Evolutionary conservation across 2,329 filamentous ascomycete species (phyloP).

Genomic region (Stemphylium vesicarium): DNA sequence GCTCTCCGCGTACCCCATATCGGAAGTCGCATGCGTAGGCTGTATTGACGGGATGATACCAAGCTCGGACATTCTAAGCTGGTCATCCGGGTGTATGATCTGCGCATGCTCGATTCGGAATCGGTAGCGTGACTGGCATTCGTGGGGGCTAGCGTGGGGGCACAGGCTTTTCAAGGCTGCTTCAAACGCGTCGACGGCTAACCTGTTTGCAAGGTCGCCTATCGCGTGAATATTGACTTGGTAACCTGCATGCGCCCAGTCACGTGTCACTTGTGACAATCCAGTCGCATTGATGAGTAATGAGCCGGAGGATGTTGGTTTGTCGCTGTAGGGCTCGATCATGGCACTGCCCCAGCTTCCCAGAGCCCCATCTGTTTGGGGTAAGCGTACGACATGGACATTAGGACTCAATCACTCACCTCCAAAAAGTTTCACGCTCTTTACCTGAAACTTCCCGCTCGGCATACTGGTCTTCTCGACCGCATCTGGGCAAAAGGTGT

Average conservation of each 20-base stretch:
- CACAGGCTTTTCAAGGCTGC: slow-evolving; percentile 63
- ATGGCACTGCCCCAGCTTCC: slow-evolving; percentile 75
- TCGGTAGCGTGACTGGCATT: slow-evolving; percentile 62
- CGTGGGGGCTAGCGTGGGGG: slow-evolving; percentile 44
- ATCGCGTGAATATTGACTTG: slow-evolving; percentile 78
- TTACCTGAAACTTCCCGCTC: slow-evolving; percentile 62
- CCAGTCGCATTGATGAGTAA: slow-evolving; percentile 70
- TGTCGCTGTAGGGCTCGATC: slow-evolving; percentile 73
- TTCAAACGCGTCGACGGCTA: slow-evolving; percentile 68
- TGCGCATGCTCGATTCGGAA: slow-evolving; percentile 75
- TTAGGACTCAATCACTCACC: slow-evolving; percentile 51
- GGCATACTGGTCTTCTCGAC: slow-evolving; percentile 54
- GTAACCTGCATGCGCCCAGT: slow-evolving; percentile 67
- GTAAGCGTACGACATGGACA: slow-evolving; percentile 15
- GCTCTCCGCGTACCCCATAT: slow-evolving; percentile 69
- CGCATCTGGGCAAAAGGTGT: slow-evolving; percentile 66
- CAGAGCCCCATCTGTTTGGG: slow-evolving; percentile 66
- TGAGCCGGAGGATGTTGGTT: slow-evolving; percentile 65
- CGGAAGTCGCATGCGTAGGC: slow-evolving; percentile 74
- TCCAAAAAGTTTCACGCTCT: slow-evolving; percentile 73
- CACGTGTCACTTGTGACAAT: slow-evolving; percentile 59
- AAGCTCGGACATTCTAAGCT: slow-evolving; percentile 62
- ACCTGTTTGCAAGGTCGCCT: slow-evolving; percentile 71
- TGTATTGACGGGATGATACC: slow-evolving; percentile 73
- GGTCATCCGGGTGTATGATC: slow-evolving; percentile 71